Conservation (phyloP, 192 early-diverging fungal genomes). For the Diversispora eburnea region DNA sequence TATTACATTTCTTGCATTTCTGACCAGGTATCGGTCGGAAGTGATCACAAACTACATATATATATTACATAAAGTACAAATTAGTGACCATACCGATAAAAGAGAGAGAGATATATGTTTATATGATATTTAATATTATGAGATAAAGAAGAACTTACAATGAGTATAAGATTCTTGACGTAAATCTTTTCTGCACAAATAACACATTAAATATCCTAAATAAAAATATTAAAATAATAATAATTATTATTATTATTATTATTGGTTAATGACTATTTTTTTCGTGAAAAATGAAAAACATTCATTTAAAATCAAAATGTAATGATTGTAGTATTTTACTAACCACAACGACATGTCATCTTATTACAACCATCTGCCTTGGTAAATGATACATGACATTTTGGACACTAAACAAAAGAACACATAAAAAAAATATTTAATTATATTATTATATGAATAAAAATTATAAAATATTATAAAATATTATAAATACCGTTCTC, state of each 20-base stretch:
- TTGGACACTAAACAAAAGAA: slow-evolving; percentile 44
- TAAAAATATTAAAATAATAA: not conserved
- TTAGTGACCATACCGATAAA: no score
- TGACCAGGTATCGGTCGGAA: slow-evolving; percentile 49
- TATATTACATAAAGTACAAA: not conserved
- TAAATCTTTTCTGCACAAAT: slow-evolving; percentile 60
- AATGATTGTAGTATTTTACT: slow-evolving; percentile 2
- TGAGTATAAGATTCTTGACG: slow-evolving; percentile 51
- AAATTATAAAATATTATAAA: not conserved
- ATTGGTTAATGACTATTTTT: no score
- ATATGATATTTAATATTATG: not conserved
- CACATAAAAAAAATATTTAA: not conserved
- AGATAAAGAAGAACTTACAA: slow-evolving; percentile 26
- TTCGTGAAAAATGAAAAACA: not conserved
- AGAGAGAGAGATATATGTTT: no score
- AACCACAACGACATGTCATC: slow-evolving; percentile 57
- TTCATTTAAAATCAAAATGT: not conserved
- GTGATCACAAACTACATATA: slow-evolving; percentile 51
- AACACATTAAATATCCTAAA: slow-evolving; percentile 56
- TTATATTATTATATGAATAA: not conserved
- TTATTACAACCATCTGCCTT: slow-evolving; percentile 64
- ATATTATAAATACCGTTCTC: slow-evolving; percentile 48
- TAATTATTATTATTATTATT: no score
- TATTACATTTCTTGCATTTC: slow-evolving; percentile 48
- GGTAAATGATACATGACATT: slow-evolving; percentile 50